phyloP scores from a whole-genome alignment of 257 asterid species.

The Solanum tarapatanum region DNA sequence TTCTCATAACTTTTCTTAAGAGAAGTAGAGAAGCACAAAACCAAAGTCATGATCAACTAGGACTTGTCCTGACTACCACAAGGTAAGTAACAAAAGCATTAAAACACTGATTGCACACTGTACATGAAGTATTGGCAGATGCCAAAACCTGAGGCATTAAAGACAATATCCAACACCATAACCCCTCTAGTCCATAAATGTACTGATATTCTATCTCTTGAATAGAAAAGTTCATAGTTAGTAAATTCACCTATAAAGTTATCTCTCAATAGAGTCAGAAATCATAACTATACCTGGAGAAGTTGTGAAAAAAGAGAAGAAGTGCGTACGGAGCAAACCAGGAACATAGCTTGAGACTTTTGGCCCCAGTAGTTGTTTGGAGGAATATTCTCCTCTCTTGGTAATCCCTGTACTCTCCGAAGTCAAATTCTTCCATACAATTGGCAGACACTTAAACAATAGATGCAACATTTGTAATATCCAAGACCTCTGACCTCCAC shows the following conservation, averaged over 20 bases:
- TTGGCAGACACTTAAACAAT: neutral
- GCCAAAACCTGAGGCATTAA: neutral
- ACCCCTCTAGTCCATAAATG: neutral
- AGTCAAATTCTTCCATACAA: neutral
- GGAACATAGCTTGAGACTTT: neutral
- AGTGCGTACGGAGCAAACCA: neutral
- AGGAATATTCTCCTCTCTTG: neutral
- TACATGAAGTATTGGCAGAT: neutral
- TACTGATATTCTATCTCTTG: neutral
- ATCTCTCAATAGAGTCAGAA: neutral
- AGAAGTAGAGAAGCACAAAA: neutral
- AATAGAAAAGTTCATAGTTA: neutral
- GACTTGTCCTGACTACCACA: neutral
- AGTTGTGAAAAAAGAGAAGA: neutral
- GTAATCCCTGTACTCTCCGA: neutral
- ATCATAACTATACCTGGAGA: neutral
- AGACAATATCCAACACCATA: neutral
- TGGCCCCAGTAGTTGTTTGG: neutral
- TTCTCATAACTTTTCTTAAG: neutral
- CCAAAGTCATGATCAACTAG: neutral
- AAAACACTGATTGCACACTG: neutral
- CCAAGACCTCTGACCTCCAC: neutral
- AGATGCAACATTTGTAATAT: slow-evolving; percentile 3
- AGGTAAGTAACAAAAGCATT: neutral
- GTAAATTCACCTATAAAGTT: neutral